phyloP scores from a whole-genome alignment of 495 filamentous ascomycete species.

The Extremus antarcticus region DNA sequence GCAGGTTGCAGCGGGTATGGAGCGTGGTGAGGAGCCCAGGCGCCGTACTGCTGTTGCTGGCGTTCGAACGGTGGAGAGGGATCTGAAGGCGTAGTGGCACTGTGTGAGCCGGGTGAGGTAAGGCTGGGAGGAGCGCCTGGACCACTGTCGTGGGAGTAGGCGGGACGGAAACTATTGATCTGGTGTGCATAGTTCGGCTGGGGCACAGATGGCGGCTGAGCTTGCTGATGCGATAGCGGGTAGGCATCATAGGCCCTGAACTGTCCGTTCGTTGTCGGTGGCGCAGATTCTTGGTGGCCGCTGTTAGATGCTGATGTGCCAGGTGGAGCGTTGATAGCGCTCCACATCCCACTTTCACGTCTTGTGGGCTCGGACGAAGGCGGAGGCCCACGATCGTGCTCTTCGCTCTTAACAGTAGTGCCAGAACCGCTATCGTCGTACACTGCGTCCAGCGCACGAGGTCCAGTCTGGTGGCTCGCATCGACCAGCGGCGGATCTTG shows the following conservation, averaged over 20 bases:
- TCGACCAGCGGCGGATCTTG: constrained; percentile 25
- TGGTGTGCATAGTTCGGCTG: constrained; percentile 6
- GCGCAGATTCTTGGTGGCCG: constrained; percentile 3
- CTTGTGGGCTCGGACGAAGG: constrained; percentile 13
- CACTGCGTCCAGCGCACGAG: constrained; percentile 8
- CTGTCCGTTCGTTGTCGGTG: constrained; percentile 8
- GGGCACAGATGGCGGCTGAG: neutral
- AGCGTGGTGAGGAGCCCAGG: constrained; percentile 13
- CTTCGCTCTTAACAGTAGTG: constrained; percentile 23
- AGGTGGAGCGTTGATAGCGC: constrained; percentile 24
- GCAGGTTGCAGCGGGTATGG: neutral
- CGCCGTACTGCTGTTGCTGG: neutral
- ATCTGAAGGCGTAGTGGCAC: constrained; percentile 9
- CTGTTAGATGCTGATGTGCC: constrained; percentile 7
- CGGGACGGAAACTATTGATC: constrained; percentile 13
- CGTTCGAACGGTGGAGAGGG: constrained; percentile 11
- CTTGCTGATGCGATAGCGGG: constrained; percentile 1
- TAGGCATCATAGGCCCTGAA: constrained; percentile 18
- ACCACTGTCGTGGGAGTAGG: neutral
- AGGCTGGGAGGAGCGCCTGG: constrained; percentile 8
- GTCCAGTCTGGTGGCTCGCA: neutral
- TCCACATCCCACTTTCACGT: constrained; percentile 21
- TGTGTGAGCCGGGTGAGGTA: constrained; percentile 11
- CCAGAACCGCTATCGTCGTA: constrained; percentile 16
- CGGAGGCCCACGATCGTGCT: neutral